Base-by-base conservation (phyloP, 2,329 filamentous ascomycete species). In the Aspergillus chevalieri region DNA sequence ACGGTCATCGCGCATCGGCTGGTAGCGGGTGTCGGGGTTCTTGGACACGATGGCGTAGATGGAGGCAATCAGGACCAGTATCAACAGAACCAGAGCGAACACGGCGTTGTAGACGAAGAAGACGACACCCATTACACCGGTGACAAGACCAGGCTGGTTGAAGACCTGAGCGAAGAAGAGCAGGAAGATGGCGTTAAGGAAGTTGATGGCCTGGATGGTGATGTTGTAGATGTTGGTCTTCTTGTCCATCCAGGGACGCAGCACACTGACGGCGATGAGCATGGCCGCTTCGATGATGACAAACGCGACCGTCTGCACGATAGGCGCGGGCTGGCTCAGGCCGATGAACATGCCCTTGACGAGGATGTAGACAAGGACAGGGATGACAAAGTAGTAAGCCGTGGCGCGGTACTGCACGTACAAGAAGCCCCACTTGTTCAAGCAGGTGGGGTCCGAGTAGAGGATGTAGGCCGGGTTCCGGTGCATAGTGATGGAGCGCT, bases 241-340 rank as follows among this genome's bases (percentile, higher is more conserved):
- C 82, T 95, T 95, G 78, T 96, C 92, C 92, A 97, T 97, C 86
- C 89, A 97, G 15, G 92, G 92, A 52, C 89, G 85, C 58, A 96
- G 74, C 47, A 95, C 85, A 52, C 84, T 86, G 49, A 89, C 84
- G 19, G 74, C 83, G 60, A 95, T 86, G 49, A 97, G 78, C 59
- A 87, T 85, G 47, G 72, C 81, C 2, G 85, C 85, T 70, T 97
- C 92, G 49, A 96, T 83, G 52, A 96, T 76, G 38, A 97, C 77
- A 50, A 96, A 79, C 14, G 85, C 87, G 50, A 96, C 78, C 8
- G 89, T 89, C 71, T 95, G 90, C 17, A 85, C 83, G 4, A 82
- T 80, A 28, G 84, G 82, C 30, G 77, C 81, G 41, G 74, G 74
- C 69, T 97, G 92, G 24, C 80, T 83, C 50, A 95, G 83, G 47